Conservation (phyloP, 2,329 filamentous ascomycete species). For the Macrophomina tecta region DNA sequence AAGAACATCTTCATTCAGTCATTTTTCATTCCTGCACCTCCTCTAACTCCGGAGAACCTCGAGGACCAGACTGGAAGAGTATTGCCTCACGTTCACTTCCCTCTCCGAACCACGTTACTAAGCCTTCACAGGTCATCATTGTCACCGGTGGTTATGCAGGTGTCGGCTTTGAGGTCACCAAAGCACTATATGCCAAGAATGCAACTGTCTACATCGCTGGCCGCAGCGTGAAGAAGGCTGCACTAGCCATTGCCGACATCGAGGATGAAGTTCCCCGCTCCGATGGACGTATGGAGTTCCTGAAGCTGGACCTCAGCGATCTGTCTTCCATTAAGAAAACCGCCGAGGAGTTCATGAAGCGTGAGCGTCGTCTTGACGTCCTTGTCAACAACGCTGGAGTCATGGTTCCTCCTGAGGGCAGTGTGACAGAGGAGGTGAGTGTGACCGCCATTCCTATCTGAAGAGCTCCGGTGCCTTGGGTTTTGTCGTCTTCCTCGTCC, state of each 20-base stretch:
- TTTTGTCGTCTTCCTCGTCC: no score
- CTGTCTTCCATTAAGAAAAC: slow-evolving; percentile 48
- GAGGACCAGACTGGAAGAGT: slow-evolving; percentile 38
- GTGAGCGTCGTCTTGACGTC: slow-evolving; percentile 51
- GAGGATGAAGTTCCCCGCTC: slow-evolving; percentile 43
- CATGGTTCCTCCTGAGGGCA: slow-evolving; percentile 35
- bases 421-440: slow-evolving; percentile 29
- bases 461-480: no score
- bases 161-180: slow-evolving; percentile 59
- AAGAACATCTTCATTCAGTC: slow-evolving; percentile 32
- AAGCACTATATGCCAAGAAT: slow-evolving; percentile 61
- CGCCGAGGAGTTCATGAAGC: slow-evolving; percentile 44
- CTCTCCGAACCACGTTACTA: neutral
- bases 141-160: slow-evolving; percentile 58
- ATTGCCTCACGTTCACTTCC: no score
- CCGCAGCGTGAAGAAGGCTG: slow-evolving; percentile 54
- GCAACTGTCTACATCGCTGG: slow-evolving; percentile 63
- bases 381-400: slow-evolving; percentile 48
- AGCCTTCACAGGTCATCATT: slow-evolving; percentile 51
- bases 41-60: slow-evolving; percentile 52
- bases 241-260: slow-evolving; percentile 54
- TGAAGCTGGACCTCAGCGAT: slow-evolving; percentile 50
- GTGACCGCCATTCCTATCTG: neutral
- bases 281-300: slow-evolving; percentile 33
- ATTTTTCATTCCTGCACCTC: slow-evolving; percentile 45